phyloP scores from a whole-genome alignment of 352 stramenopile genomes.

The Phytophthora sojae region DNA sequence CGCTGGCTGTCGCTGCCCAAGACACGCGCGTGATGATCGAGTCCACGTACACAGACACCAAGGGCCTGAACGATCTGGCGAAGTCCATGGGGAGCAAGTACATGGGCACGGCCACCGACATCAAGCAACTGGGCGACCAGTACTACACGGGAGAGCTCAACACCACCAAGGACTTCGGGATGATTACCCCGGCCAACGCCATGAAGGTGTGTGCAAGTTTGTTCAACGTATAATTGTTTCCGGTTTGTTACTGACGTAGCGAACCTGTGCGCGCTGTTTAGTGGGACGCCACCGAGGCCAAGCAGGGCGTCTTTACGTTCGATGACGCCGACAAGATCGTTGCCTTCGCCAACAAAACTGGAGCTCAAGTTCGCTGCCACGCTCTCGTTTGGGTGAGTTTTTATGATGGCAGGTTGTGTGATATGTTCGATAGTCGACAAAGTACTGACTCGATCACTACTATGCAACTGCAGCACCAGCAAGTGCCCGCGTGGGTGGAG shows the following conservation, averaged over 20 bases:
- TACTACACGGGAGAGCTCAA: constrained; percentile 25
- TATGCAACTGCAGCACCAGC: constrained; percentile 17
- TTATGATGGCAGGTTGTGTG: background rate
- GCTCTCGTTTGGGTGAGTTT: constrained; percentile 29
- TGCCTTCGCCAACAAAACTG: constrained; percentile 16
- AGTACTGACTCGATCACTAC: background rate
- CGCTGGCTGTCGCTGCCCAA: constrained; percentile 13
- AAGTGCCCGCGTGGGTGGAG: constrained; percentile 31
- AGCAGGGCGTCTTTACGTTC: constrained; percentile 23
- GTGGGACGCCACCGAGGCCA: constrained; percentile 28
- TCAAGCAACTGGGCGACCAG: constrained; percentile 20
- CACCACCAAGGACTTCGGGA: constrained; percentile 25
- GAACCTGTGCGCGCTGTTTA: background rate
- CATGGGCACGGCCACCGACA: constrained; percentile 27
- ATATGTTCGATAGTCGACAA: background rate
- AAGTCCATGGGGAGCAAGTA: constrained; percentile 22
- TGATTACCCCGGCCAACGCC: constrained; percentile 29
- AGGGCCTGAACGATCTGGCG: constrained; percentile 27
- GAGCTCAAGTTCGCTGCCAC: constrained; percentile 25
- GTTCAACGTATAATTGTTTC: background rate
- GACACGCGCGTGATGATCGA: constrained; percentile 23
- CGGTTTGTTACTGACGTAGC: background rate
- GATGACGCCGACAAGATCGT: constrained; percentile 26
- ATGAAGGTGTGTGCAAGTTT: constrained; percentile 27
- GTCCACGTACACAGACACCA: constrained; percentile 31